A percentile compares a stretch with the other conserved stretches of the same genome.
These are phyloP conservation scores for Arxiozyma slooffiae DNA, from an alignment of 1,139 yeast species.

Conservation along the genomic window DNA sequence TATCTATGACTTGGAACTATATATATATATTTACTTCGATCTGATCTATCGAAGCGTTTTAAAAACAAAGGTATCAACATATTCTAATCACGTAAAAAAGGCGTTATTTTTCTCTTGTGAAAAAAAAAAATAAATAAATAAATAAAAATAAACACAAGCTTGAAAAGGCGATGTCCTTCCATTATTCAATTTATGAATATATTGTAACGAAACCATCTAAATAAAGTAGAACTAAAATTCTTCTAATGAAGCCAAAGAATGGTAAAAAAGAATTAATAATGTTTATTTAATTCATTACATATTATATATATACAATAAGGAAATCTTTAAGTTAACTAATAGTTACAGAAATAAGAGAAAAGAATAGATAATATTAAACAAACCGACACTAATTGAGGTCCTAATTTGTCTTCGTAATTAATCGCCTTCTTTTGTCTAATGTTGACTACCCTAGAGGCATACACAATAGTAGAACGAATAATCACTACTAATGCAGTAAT, in stretches of 20 bases:
- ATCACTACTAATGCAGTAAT: constrained; percentile 67
- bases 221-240: background rate
- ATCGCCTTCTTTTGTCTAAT: constrained; percentile 77
- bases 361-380: constrained; percentile 66
- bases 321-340: background rate
- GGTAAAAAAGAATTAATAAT: background rate
- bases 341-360: constrained; percentile 47
- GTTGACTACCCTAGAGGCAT: constrained; percentile 72
- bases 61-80: background rate
- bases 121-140: background rate
- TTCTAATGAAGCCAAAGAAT: background rate
- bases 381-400: constrained; percentile 75
- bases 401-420: constrained; percentile 77
- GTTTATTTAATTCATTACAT: background rate
- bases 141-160: background rate
- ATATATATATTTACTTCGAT: background rate
- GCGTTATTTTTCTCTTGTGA: background rate
- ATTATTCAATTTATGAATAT: too few species aligned
- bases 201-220: background rate
- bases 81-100: background rate
- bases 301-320: background rate
- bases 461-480: constrained; percentile 61
- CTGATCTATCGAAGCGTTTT: background rate
- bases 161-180: background rate
- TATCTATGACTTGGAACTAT: background rate